phyloP scores from a whole-genome alignment of 176 grass and related monocot species.

The Coix lacrymajobi region DNA sequence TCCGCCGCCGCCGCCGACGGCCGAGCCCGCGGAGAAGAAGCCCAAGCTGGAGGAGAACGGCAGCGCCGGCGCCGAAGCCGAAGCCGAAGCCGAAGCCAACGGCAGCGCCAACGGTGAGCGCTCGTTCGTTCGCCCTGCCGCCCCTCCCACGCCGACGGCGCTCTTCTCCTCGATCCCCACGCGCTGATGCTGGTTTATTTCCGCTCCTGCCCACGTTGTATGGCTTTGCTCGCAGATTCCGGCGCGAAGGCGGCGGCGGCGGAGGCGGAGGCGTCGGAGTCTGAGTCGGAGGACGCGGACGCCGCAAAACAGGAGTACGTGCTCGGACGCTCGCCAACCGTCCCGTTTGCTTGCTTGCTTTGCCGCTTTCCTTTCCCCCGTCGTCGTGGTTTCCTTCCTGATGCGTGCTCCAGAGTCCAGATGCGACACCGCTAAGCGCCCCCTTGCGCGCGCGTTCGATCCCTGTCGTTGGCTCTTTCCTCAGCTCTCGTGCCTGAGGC shows the following conservation, averaged over 20 bases:
- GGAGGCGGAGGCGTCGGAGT: neutral
- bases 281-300: slow-evolving; percentile 7
- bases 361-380: neutral
- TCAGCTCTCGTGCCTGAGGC: neutral
- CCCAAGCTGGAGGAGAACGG: slow-evolving; percentile 28
- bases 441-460: neutral
- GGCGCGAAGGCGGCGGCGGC: neutral
- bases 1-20: neutral
- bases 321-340: neutral
- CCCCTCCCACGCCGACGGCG: neutral
- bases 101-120: slow-evolving; percentile 11
- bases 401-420: neutral
- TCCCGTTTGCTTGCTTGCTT: neutral
- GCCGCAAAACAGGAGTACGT: slow-evolving; percentile 19
- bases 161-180: slow-evolving; percentile 7
- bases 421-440: neutral
- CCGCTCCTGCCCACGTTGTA: neutral
- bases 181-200: neutral
- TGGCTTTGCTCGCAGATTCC: slow-evolving; percentile 24
- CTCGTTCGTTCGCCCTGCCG: neutral
- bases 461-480: neutral
- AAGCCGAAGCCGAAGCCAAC: slow-evolving; percentile 5
- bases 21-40: slow-evolving; percentile 19
- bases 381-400: neutral
- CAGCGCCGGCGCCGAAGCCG: neutral